Percentiles rank a stretch among this genome's conserved stretches.
Conservation (phyloP, 306 rosid genomes). For the Leucaena leucocephala region DNA sequence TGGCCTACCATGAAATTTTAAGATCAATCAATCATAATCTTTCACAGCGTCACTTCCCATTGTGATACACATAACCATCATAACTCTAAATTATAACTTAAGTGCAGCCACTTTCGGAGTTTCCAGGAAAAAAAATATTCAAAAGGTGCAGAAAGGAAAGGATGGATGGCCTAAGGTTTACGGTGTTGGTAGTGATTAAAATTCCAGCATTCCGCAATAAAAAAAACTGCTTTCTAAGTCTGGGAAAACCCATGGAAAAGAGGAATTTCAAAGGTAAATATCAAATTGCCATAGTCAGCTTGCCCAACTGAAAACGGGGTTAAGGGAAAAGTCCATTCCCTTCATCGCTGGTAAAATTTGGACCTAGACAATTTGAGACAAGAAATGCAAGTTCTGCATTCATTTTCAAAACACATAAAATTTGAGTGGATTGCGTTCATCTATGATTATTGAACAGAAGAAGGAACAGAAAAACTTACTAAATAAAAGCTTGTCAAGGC, state of each 20-base stretch:
- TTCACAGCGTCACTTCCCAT: background rate
- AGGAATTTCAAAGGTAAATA: background rate
- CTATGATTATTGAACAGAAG: slow-evolving; percentile 1
- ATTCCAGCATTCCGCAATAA: background rate
- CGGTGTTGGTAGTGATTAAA: background rate
- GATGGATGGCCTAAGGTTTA: slow-evolving; percentile 5
- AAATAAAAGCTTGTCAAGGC: no score
- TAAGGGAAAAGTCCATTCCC: slow-evolving; percentile 13
- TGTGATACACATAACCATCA: background rate
- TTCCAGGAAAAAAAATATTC: background rate
- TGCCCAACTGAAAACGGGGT: slow-evolving; percentile 3
- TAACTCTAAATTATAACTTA: background rate
- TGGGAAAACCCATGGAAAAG: background rate
- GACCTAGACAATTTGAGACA: background rate
- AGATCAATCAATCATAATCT: no score
- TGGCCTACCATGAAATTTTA: no score
- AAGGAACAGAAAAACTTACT: no score
- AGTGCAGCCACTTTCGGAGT: slow-evolving; percentile 31
- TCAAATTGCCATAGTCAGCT: slow-evolving; percentile 5
- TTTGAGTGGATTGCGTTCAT: background rate
- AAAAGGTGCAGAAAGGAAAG: slow-evolving; percentile 9
- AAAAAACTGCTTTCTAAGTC: background rate
- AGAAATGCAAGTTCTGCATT: no score
- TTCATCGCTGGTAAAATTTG: slow-evolving; percentile 6
- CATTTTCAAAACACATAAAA: no score